Evolutionary conservation across 2,329 filamentous ascomycete species (phyloP), one percentile per base, ranked within the genome.

Genomic region (Diaporthe capsici): DNA sequence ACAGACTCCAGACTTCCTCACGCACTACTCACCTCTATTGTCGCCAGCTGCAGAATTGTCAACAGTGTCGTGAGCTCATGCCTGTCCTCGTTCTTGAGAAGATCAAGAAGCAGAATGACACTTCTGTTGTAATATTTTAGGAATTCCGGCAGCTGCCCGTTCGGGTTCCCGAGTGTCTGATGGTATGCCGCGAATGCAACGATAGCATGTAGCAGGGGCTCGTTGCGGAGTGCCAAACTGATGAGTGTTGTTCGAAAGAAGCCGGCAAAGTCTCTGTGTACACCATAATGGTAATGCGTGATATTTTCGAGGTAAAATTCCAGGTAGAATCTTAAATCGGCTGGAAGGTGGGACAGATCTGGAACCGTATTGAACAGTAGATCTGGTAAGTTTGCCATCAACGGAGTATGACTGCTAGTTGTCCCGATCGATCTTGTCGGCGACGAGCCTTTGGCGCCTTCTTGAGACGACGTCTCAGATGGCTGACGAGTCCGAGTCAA

Each of bases 181-280:
- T 98, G 95, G 81, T 98, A 98, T 0, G 96, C 94, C 15, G 96
- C 90, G 82, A 98, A 98, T 0, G 94, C 95, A 13, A 96, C 94
- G 6, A 98, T 86, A 0, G 96, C 95, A 82, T 98, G 95, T 7
- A 98, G 88, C 15, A 98, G 87, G 9, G 96, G 92, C 77, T 98
- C 94, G 81, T 95, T 82, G 13, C 90, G 90, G 67, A 96, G 83
- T 0, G 96, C 96, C 72, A 94, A 87, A 55, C 91, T 91, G 28
- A 96, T 88, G 58, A 98, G 89, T 9, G 91, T 92, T 13, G 88
- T 89, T 67, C 91, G 91, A 77, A 98, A 91, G 82, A 98, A 98
- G 77, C 92, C 88, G 61, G 92, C 89, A 15, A 89, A 87, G 80
- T 96, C 93, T 78, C 90, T 89, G 77, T 94, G 92, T 79, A 97